These are phyloP conservation scores for Trichoderma brevicompactum DNA, from an alignment of 2,329 filamentous ascomycete genomes.

Conservation along the genomic window DNA sequence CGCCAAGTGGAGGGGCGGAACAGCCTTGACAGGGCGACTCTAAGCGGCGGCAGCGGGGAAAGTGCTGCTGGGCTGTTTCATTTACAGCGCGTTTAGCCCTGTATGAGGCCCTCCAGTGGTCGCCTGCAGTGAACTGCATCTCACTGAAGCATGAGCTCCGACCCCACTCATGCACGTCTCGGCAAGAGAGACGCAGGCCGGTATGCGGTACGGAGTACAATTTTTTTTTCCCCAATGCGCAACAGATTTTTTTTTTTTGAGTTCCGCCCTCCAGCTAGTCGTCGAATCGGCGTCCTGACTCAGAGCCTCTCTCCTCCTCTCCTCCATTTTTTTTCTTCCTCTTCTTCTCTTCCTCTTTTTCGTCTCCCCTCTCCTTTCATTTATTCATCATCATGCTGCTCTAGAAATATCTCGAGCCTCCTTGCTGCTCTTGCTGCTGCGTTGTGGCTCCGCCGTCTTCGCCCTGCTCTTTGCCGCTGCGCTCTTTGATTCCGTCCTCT, in stretches of 20 bases:
- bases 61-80: not conserved
- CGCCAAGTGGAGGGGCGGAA: slow-evolving; percentile 17
- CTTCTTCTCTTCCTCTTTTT: slow-evolving; percentile 14
- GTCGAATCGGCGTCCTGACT: slow-evolving; percentile 29
- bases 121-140: slow-evolving; percentile 15
- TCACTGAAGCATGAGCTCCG: slow-evolving; percentile 18
- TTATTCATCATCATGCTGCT: slow-evolving; percentile 26
- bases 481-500: slow-evolving; percentile 24
- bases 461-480: slow-evolving; percentile 2
- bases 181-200: slow-evolving; percentile 13
- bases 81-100: slow-evolving; percentile 24
- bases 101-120: not conserved
- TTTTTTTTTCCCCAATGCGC: slow-evolving; percentile 25
- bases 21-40: slow-evolving; percentile 9
- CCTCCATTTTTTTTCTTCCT: slow-evolving; percentile 4
- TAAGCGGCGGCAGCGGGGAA: not conserved
- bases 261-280: slow-evolving; percentile 24
- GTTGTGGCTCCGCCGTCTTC: slow-evolving; percentile 17
- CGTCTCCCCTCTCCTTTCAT: not conserved
- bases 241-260: slow-evolving; percentile 22
- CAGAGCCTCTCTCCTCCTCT: slow-evolving; percentile 23
- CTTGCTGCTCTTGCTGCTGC: slow-evolving; percentile 29
- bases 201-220: not conserved
- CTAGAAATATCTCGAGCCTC: slow-evolving; percentile 17
- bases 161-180: slow-evolving; percentile 27